Evolutionary conservation across 805 yeast genomes (phyloP).

Genomic region (Lipomyces sp.): DNA sequence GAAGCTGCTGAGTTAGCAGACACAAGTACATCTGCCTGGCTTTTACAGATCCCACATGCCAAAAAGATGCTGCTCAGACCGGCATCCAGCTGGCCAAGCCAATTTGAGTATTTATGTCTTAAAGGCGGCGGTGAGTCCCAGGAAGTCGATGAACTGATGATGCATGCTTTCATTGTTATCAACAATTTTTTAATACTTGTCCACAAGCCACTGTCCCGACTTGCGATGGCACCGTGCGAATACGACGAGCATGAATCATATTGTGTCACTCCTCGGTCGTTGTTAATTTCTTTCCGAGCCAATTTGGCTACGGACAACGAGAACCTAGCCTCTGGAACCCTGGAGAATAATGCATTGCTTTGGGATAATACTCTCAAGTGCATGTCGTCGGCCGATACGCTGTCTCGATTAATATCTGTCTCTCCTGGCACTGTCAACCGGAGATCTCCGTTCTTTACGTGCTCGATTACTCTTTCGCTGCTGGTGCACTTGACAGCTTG

Average conservation of each 20-base stretch:
- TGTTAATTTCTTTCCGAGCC: constrained; percentile 24
- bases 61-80: constrained; percentile 13
- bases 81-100: not conserved
- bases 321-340: not conserved
- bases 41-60: constrained; percentile 21
- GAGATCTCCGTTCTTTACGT: constrained; percentile 29
- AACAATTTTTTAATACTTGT: constrained; percentile 16
- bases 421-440: constrained; percentile 17
- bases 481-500: constrained; percentile 24
- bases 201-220: constrained; percentile 20
- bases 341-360: not conserved
- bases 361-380: constrained; percentile 18
- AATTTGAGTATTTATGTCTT: not conserved
- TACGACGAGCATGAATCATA: constrained; percentile 16
- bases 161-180: constrained; percentile 20
- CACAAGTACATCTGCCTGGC: constrained; percentile 18
- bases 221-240: constrained; percentile 22
- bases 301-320: not conserved
- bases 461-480: constrained; percentile 18
- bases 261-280: constrained; percentile 21
- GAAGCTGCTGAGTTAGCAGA: constrained; percentile 18
- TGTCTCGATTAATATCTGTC: constrained; percentile 14
- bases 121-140: not conserved
- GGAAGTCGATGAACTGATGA: constrained; percentile 27
- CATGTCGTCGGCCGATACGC: constrained; percentile 19